Evolutionary conservation across 345 rosid species (phyloP).

Genomic region (Gossypium ekmanianum): DNA sequence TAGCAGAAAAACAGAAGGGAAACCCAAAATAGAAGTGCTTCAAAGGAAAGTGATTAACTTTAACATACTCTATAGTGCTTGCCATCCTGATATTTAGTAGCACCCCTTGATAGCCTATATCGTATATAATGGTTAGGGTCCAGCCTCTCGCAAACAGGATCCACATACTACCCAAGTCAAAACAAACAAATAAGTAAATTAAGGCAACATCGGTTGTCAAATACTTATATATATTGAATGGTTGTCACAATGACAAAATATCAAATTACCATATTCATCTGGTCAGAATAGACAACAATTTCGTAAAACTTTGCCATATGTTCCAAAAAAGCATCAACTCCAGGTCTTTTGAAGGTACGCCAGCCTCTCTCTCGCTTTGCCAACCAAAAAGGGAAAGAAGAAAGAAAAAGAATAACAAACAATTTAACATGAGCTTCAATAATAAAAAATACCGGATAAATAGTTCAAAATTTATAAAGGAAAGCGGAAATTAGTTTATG

Average conservation of each 20-base stretch:
- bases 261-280: constrained; percentile 63
- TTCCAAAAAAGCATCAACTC: constrained; percentile 91
- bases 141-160: constrained; percentile 81
- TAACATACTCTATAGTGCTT: constrained; percentile 77
- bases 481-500: not conserved
- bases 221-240: not conserved
- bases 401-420: constrained; percentile 1
- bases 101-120: constrained; percentile 70
- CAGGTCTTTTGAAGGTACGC: constrained; percentile 98
- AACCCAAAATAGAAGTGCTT: not conserved
- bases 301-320: constrained; percentile 79
- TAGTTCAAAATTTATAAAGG: not conserved
- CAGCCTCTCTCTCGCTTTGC: constrained; percentile 96
- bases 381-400: constrained; percentile 14
- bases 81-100: constrained; percentile 82
- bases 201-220: constrained; percentile 3
- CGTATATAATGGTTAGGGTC: constrained; percentile 67
- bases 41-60: constrained; percentile 10
- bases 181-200: constrained; percentile 11
- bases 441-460: not conserved
- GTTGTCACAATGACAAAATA: constrained; percentile 1
- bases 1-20: not conserved
- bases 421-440: constrained; percentile 12
- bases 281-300: constrained; percentile 84
- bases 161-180: constrained; percentile 57